Evolutionary conservation across 2,329 filamentous ascomycete genomes (phyloP), one percentile per base, ranked within the genome.

Genomic region (Xylariomycetidae sp.): DNA sequence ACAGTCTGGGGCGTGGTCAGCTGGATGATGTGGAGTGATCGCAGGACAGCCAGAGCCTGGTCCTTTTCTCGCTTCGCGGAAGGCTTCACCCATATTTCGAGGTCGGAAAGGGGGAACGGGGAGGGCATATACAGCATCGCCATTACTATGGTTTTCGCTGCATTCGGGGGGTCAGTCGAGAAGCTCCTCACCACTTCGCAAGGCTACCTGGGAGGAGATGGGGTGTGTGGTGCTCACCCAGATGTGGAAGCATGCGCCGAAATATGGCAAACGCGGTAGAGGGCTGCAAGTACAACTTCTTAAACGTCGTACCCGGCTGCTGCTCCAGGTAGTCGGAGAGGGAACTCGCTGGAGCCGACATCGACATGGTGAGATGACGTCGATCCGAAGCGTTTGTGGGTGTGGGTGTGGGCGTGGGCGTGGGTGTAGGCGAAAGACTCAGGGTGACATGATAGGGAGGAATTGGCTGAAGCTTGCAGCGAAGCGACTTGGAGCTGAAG

Each of bases 251-350:
- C 88, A 98, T 96, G 66, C 92, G 89, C 48, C 92, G 80, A 61
- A 97, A 97, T 53, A 98, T 89, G 47, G 92, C 92, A 46, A 98
- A 80, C 23, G 89, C 85, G 2, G 92, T 95, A 26, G 90, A 94
- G 18, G 92, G 92, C 69, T 96, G 89, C 66, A 89, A 85, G 71
- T 98, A 98, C 28, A 98, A 75, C 61, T 87, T 85, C 57, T 80
- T 79, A 62, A 97, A 95, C 22, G 88, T 94, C 26, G 85, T 88
- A 44, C 89, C 88, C 31, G 86, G 86, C 53, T 94, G 82, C 58
- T 82, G 80, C 73, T 97, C 89, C 58, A 97, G 82, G 64, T 95
- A 97, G 57, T 96, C 89, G 57, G 90, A 85, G 38, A 81, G 74
- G 44, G 74, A 72, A 30, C 42, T 56, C 15, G 47, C 37, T 41